Evolutionary conservation across 768 basidiomycete species (phyloP), one percentile per base, ranked within the genome.

Genomic region (Lyophyllum decastes): DNA sequence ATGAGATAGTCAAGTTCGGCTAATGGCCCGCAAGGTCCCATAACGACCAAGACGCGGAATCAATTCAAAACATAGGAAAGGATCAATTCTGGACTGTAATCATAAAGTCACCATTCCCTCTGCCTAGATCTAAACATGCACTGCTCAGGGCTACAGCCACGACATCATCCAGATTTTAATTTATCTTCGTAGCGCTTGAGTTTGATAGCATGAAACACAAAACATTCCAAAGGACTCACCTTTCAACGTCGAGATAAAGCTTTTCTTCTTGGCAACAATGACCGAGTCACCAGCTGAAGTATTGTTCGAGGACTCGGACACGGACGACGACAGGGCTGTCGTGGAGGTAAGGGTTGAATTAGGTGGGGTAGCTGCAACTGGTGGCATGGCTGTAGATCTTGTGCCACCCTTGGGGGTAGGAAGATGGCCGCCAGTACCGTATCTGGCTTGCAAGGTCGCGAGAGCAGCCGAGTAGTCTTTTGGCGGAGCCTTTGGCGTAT

Each of bases 381-480:
- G 11, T 52, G 58, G 2, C 47, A 51, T 11, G 45, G 41, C 38
- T 60, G 41, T 45, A 52, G 60, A 41, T 55, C 61, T 30, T 27
- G 10, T 10, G 10, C 52, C 26, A 56, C 44, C 55, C 53, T 73
- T 74, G 0, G 72, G 73, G n/a, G 59, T 67, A 4, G 76, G 72
- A 16, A 74, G 26, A 30, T 53, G 52, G 7, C 66, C 72, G 2
- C 64, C 61, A 9, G 66, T 70, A 9, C 76, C 76, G 41, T 76
- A 78, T 52, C 72, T 67, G 0, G 70, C 72, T 57, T 76, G 75
- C 16, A 76, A 61, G 2, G 67, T 60, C 7, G 67, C 72, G 2
- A 78, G 61, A 1, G 77, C 77, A 2, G 71, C 75, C 11, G 70
- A 68, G 53, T 68, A 78, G 54, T 78, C 73, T 51, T 76, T 76